Conservation (phyloP, 306 rosid genomes). For the Cucurbita ficifolia region DNA sequence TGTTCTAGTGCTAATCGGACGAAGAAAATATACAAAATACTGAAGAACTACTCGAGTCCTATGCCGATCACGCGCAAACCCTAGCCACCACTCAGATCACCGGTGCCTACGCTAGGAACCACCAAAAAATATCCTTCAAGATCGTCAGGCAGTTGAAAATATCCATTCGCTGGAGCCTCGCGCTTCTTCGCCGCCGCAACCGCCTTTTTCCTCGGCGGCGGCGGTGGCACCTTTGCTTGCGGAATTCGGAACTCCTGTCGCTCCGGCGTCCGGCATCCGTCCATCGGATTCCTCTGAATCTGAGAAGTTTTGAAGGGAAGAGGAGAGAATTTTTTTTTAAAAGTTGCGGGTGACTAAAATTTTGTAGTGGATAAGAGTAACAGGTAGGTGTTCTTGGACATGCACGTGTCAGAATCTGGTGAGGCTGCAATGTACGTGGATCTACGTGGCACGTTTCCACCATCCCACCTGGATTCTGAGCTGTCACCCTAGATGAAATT, state of each 20-base stretch:
- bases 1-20: too few species aligned
- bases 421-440: neutral
- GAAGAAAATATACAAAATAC: too few species aligned
- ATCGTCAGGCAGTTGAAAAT: slow-evolving; percentile 39
- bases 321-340: neutral
- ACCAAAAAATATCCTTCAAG: slow-evolving; percentile 28
- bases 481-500: neutral
- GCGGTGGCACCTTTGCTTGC: slow-evolving; percentile 30
- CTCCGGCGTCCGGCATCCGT: slow-evolving; percentile 42
- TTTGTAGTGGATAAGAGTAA: too few species aligned
- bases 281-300: neutral
- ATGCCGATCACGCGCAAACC: neutral
- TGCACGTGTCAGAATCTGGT: neutral
- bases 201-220: slow-evolving; percentile 45
- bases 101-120: neutral
- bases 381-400: neutral
- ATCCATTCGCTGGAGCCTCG: slow-evolving; percentile 28
- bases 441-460: neutral
- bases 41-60: too few species aligned
- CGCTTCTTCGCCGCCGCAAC: slow-evolving; percentile 13
- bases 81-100: neutral
- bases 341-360: too few species aligned
- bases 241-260: slow-evolving; percentile 36
- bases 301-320: neutral
- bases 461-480: neutral